Base-by-base conservation (phyloP, 2,329 filamentous ascomycete species). In the Sporothrix protearum region DNA sequence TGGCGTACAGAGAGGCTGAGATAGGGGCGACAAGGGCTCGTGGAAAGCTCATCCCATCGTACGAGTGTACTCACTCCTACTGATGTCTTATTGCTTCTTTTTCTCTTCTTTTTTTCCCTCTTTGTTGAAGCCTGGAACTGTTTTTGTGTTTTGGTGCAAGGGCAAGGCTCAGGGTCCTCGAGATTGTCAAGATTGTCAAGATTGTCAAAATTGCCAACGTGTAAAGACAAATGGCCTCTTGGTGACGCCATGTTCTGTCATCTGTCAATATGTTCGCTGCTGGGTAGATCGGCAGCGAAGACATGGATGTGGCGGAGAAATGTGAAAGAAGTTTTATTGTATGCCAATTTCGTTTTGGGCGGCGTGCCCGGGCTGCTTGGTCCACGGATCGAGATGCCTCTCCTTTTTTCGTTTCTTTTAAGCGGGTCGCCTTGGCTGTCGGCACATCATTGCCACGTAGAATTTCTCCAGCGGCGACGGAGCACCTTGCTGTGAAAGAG, bases 361-460 rank as follows among this genome's bases (percentile, higher is more conserved):
- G 59, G 59, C 59, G 36, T 64, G 59, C 36, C 59, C 59, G 59
- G 36, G 59, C 36, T 28, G 36, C 30, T 36, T 28, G 36, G 49
- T 4, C 22, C 10, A 19, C 12, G 22, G 36, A 28, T 45, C 36
- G 33, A 64, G 59, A 45, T 45, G 14, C 12, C 8, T 22, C 36
- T 28, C 22, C 5, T 25, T 39, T 25, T 39, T 39, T 4, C 3
- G 9, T 25, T 22, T 22, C 4, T 36, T 3, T 1, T 9, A 33
- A 10, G 30, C 55, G 59, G 22, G 36, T 64, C 59, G 36, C 7
- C 36, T 45, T 64, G 36, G 59, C 10, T 64, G 55, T n/a, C 59
- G 36, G 59, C 59, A 64, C 59, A 64, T 64, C 59, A 64, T 64
- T 42, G 36, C 8, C n/a, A 42, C 19, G 59, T 19, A 25, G 45